Evolutionary conservation across 371 early-diverging fungal genomes (phyloP), one percentile per base, ranked within the genome.

Genomic region (Actinomucor elegans): DNA sequence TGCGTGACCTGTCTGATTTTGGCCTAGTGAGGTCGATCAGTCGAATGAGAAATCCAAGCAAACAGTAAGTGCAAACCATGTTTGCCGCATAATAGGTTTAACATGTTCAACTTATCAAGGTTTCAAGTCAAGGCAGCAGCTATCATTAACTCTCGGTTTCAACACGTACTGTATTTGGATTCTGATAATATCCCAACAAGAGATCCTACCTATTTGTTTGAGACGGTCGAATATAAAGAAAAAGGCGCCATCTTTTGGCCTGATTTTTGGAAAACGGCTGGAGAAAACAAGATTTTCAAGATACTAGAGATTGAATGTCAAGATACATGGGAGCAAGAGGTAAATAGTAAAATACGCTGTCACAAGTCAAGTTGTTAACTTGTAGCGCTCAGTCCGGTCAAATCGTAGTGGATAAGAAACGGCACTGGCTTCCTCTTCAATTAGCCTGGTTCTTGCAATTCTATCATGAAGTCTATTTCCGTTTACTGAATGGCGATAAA

Each of bases 201-300:
- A n/a, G 74, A 82, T 33, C 81, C 79, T 0, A 55, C 71, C 0
- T 71, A 64, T 37, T 48, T 80, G 14, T 82, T 82, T 56, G 61
- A 69, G 12, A 58, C 68, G 5, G 20, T 28, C 14, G 64, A 59
- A 14, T 82, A 66, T 38, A 59, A 55, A 31, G 27, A 48, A 32
- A 63, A 43, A 1, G 80, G 83, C n/a, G 77, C 74, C 0, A 18
- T 82, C 17, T 76, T 82, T 44, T 82, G 83, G 83, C 75, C 75
- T 0, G 83, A 83, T 59, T 79, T 69, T 44, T 79, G 81, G 71
- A 73, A 68, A 50, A 73, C 73, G 18, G 61, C 63, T n/a, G 52
- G 38, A 21, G 73, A 69, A 9, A 73, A 73, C 29, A 61, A 46
- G 17, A 69, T 73, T 10, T 69, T 64, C 48, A 55, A 57, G 9